Evolutionary conservation across 2,329 filamentous ascomycete species (phyloP), one percentile per base, ranked within the genome.

Genomic region (Fonsecaea multimorphosa): DNA sequence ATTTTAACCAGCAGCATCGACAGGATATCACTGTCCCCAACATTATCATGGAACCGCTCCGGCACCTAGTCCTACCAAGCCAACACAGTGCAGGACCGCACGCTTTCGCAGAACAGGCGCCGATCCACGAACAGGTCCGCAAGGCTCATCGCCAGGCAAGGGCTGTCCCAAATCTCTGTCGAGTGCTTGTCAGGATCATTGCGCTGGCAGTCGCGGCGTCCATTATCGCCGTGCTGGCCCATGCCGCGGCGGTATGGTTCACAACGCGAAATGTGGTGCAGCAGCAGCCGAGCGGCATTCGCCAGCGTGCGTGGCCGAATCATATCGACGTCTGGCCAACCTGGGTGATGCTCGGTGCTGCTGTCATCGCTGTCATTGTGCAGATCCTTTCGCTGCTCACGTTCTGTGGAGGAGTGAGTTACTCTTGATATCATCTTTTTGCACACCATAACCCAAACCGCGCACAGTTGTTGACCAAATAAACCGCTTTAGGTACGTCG

Each of bases 281-380:
- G 19, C 44, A 61, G 29, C 57, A 55, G 27, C 12, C 51, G 19
- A 54, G 56, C 16, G 63, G 57, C 3, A 31, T 32, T 9, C 57
- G 57, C 12, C 56, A 56, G 27, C 63, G 56, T 22, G 63, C 49
- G 9, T 65, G 63, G 57, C 63, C 63, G 12, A 29, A 36, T 7
- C 62, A 64, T 8, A 54, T 64, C 24, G 54, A 59, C 62, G 19
- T 58, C 8, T 59, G 55, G 56, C 62, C 62, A n/a, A 64, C 56
- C 11, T 64, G 62, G 62, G 55, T 64, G n/a, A 64, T 64, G 62
- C 62, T 64, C 16, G 62, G 31, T 1, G 62, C 62, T 24, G 62
- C 62, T 1, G 55, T 64, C 22, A 55, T 60, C 38, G 55, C 55
- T 16, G 49, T 64, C 11, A 3, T 59, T 46, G 34, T 64, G 14